Percentiles rank a stretch among this genome's conserved stretches.
phyloP scores from a whole-genome alignment of 2,329 filamentous ascomycete genomes.

The Aspergillus floridensis region DNA sequence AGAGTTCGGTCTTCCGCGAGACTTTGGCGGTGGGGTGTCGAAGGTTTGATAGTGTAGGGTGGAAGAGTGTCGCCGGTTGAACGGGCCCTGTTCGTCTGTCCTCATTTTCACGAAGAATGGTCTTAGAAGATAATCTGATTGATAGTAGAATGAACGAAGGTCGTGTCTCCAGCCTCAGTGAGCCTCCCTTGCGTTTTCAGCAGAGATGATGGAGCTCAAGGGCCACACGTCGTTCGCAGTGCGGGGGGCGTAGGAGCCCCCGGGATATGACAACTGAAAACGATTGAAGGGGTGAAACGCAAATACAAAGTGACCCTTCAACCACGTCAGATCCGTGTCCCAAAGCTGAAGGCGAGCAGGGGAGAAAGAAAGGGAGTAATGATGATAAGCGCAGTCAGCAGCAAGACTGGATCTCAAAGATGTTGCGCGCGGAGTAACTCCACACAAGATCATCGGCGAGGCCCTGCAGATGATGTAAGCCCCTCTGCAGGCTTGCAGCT shows the following conservation, averaged over 20 bases:
- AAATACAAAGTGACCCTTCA: neutral
- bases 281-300: neutral
- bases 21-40: slow-evolving; percentile 47
- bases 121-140: neutral
- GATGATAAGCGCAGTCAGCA: slow-evolving; percentile 1
- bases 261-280: neutral
- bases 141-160: neutral
- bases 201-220: slow-evolving; percentile 2
- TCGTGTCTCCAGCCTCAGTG: neutral
- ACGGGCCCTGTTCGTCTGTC: slow-evolving; percentile 27
- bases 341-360: neutral
- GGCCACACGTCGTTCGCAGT: slow-evolving; percentile 4
- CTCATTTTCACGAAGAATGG: slow-evolving; percentile 22
- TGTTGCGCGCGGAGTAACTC: neutral
- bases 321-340: neutral
- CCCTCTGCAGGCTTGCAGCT: neutral
- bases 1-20: slow-evolving; percentile 45
- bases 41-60: slow-evolving; percentile 51
- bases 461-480: slow-evolving; percentile 7
- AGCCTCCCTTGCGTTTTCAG: neutral
- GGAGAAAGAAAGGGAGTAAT: neutral
- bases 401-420: neutral
- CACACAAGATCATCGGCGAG: slow-evolving; percentile 1
- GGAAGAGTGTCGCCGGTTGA: slow-evolving; percentile 42
- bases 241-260: slow-evolving; percentile 9